Conservation (phyloP, 805 yeast species). For the Isabelozyma pseudorhagii region DNA sequence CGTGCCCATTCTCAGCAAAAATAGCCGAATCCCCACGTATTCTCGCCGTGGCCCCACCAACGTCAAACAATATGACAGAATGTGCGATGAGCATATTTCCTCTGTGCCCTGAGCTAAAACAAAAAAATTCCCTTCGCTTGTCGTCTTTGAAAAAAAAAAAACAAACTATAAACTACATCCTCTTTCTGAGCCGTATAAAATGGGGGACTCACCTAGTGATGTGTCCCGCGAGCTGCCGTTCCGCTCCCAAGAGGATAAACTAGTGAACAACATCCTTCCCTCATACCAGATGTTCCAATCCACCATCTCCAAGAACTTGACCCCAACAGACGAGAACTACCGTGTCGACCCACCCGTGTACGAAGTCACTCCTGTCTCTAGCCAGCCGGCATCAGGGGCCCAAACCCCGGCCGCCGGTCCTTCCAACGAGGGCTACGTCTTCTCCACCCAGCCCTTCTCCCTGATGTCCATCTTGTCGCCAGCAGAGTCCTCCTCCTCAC, state of each 20-base stretch:
- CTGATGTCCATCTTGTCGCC: background rate
- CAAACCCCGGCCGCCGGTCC: constrained; percentile 4
- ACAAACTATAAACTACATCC: background rate
- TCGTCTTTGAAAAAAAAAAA: too few relatives aligned
- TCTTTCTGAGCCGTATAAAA: background rate
- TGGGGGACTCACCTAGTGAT: background rate
- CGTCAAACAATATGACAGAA: too few relatives aligned
- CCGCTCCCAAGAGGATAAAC: constrained; percentile 16
- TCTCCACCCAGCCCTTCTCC: constrained; percentile 10
- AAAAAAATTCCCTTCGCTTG: too few relatives aligned
- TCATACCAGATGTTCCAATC: constrained; percentile 45
- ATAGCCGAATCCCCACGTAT: too few relatives aligned
- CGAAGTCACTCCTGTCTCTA: constrained; percentile 19
- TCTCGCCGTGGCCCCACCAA: too few relatives aligned
- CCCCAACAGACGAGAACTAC: constrained; percentile 37
- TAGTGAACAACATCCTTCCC: constrained; percentile 35
- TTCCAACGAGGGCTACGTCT: constrained; percentile 10
- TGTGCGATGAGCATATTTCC: too few relatives aligned
- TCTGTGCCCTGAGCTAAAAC: too few relatives aligned
- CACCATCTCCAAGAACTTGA: constrained; percentile 35
- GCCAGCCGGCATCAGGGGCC: constrained; percentile 8
- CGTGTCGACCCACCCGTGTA: constrained; percentile 40
- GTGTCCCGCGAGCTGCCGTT: background rate
- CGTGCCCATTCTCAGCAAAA: too few relatives aligned
- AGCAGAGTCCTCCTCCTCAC: background rate